Base-by-base conservation (phyloP, 305 asterid genomes). In the Fraxinus greggii region DNA sequence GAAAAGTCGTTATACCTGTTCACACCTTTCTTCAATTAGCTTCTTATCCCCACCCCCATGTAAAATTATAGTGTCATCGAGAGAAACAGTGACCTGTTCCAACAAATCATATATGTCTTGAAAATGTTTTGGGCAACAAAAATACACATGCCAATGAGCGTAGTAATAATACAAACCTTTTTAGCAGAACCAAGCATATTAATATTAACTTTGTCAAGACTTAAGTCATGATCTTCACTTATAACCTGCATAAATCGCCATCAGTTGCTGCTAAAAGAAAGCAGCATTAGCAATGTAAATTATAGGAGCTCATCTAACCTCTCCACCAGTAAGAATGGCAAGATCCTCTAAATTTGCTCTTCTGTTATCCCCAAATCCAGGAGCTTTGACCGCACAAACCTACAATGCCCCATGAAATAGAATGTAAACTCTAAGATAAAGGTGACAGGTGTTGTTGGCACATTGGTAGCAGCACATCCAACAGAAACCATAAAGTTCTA, bases 351-450 rank as follows among this genome's bases (percentile, higher is more conserved):
- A 78, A 86, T 83, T 93, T 83, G 94, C 93, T 88, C 93, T 87
- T 88, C 88, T 89, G 86, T 85, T 93, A 77, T 93, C 98, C 86
- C 98, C 98, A 92, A 93, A 95, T 85, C 97, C 97, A 86, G 98
- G 97, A 89, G 98, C 91, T 91, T 95, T 93, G 86, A 95, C 91
- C 78, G 96, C 98, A 90, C 97, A 95, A 67, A 94, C 97, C 98
- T 94, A 87, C 45, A 88, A 82, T 31, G 28, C 15, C 84, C 75
- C 80, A 79, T 9, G 82, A 76, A 77, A 70, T 67, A 70, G 19
- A 82, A 51, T 73, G 29, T 29, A 13, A 79, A 26, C 42, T n/a
- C 24, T 19, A 40, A 40, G 36, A 38, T 31, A 63, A 81, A 74
- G 35, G 7, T 67, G 17, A 26, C 7, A 24, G 0, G n/a, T 29